Percentiles rank a stretch among this genome's conserved stretches.
phyloP scores from a whole-genome alignment of 1,284 basidiomycete species.

The Inonotus hispidus region DNA sequence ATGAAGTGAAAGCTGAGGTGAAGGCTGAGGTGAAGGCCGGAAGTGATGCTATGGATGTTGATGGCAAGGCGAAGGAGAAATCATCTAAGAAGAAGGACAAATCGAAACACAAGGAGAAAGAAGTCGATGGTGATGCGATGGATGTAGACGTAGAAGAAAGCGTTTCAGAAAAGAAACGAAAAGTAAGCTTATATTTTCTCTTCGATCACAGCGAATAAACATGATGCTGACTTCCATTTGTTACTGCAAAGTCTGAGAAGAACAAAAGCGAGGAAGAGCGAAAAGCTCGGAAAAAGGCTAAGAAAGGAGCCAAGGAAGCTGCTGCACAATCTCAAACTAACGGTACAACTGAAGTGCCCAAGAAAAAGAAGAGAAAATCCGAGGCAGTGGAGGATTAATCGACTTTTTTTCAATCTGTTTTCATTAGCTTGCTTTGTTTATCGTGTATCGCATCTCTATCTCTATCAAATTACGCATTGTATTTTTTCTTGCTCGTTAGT shows the following conservation, averaged over 20 bases:
- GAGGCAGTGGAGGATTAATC: conserved; percentile 34
- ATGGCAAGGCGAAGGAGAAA: neutral
- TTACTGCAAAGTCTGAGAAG: conserved; percentile 16
- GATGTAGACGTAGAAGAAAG: conserved; percentile 20
- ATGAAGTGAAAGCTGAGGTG: conserved; percentile 37
- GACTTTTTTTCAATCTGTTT: neutral
- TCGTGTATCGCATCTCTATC: neutral
- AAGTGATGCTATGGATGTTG: conserved; percentile 53
- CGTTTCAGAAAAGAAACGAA: conserved; percentile 34
- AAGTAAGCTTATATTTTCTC: neutral
- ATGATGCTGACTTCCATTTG: neutral
- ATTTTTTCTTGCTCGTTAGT: neutral
- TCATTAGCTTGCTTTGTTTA: neutral
- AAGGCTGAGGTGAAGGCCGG: conserved; percentile 70
- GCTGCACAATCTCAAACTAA: neutral
- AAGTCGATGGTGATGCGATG: neutral
- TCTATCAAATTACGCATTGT: neutral
- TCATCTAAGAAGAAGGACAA: neutral
- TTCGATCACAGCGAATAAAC: neutral
- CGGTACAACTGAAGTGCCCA: conserved; percentile 41
- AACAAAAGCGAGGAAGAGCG: conserved; percentile 52
- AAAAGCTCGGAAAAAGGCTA: conserved; percentile 67
- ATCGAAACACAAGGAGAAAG: neutral
- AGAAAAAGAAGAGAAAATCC: conserved; percentile 73
- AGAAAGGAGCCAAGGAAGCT: conserved; percentile 59